Evolutionary conservation across 371 early-diverging fungal genomes (phyloP).

Genomic region (Syncephalastrum contaminatum): DNA sequence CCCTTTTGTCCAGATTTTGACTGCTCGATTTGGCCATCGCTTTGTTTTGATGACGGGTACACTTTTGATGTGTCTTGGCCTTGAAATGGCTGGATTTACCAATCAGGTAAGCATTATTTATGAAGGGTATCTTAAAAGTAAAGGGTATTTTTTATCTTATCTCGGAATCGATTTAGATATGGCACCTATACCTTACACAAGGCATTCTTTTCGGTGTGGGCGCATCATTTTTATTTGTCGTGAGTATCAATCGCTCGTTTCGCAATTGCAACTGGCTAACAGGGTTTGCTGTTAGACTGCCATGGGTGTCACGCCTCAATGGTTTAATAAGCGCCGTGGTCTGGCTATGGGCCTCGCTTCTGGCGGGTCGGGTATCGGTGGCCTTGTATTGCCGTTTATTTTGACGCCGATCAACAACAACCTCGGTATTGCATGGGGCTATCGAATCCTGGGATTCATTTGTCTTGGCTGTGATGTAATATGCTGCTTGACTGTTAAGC

Average conservation of each 20-base stretch:
- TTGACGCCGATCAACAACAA: slow-evolving; percentile 55
- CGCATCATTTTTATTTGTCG: slow-evolving; percentile 48
- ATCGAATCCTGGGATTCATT: slow-evolving; percentile 56
- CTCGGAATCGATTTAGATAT: slow-evolving; percentile 21
- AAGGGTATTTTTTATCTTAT: background rate
- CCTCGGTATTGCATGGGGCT: slow-evolving; percentile 60
- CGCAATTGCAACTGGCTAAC: slow-evolving; percentile 5
- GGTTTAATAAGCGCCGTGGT: slow-evolving; percentile 71
- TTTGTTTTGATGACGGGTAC: slow-evolving; percentile 26
- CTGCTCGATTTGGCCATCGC: slow-evolving; percentile 23
- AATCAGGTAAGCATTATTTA: slow-evolving; percentile 16
- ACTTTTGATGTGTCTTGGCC: slow-evolving; percentile 21
- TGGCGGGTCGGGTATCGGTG: slow-evolving; percentile 80
- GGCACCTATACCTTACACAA: slow-evolving; percentile 71
- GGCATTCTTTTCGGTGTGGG: slow-evolving; percentile 69
- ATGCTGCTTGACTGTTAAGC: slow-evolving; percentile 38
- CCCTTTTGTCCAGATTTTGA: slow-evolving; percentile 30
- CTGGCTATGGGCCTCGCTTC: slow-evolving; percentile 76
- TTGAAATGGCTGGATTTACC: slow-evolving; percentile 38
- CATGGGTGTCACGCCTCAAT: slow-evolving; percentile 70
- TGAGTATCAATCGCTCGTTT: slow-evolving; percentile 5
- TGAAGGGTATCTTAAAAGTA: background rate
- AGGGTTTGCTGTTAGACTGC: slow-evolving; percentile 1
- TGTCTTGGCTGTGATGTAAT: slow-evolving; percentile 35
- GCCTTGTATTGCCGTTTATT: slow-evolving; percentile 68